These are phyloP conservation scores for Aspergillus flavus DNA, from an alignment of 2,329 filamentous ascomycete species.

Conservation along the genomic window DNA sequence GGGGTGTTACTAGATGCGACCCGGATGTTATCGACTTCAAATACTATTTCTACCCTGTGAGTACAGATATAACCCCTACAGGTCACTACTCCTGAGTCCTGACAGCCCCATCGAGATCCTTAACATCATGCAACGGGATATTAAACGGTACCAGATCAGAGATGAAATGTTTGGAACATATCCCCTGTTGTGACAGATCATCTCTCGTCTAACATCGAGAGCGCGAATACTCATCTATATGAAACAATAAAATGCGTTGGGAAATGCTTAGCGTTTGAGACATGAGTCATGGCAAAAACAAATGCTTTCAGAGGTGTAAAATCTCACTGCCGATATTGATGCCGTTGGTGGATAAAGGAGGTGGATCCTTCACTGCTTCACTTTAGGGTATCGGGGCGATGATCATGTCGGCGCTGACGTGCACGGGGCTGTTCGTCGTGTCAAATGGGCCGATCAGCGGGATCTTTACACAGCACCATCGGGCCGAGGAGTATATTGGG, in stretches of 20 bases:
- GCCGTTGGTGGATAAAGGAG: background rate
- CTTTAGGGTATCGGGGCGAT: background rate
- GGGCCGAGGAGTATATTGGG: background rate
- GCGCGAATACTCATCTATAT: background rate
- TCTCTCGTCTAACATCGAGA: background rate
- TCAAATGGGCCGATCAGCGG: background rate
- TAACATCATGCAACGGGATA: background rate
- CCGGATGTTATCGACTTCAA: background rate
- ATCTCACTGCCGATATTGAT: background rate
- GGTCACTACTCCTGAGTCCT: background rate
- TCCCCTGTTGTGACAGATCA: background rate
- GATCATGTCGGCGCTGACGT: background rate
- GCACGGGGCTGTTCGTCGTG: background rate
- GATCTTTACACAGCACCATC: background rate
- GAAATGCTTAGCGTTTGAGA: background rate
- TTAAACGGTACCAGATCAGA: background rate
- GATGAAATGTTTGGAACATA: background rate
- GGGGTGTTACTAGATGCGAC: background rate
- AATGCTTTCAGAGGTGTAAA: constrained; percentile 26
- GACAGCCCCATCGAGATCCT: background rate
- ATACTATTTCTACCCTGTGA: background rate
- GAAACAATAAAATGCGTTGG: background rate
- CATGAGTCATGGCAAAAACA: background rate
- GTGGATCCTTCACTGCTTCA: background rate
- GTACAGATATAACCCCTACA: background rate